Conservation (phyloP, 257 asterid species). For the Plantago ovata region DNA sequence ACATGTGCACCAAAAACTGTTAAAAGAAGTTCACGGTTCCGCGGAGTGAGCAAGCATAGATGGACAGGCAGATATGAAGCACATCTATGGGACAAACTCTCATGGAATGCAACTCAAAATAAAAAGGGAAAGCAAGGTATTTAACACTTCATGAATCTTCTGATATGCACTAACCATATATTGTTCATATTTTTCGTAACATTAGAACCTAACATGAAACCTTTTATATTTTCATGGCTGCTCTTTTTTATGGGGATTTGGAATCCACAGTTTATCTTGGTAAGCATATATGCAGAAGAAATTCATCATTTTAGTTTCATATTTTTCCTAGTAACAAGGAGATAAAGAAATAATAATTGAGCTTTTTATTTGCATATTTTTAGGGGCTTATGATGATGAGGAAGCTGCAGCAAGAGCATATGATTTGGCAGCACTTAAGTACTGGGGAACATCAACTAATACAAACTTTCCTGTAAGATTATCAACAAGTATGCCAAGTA, state of each 20-base stretch:
- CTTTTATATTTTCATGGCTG: conserved; percentile 5
- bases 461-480: conserved; percentile 39
- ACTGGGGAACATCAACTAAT: conserved; percentile 48
- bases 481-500: background rate
- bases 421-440: conserved; percentile 51
- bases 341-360: background rate
- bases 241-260: background rate
- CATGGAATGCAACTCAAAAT: conserved; percentile 25
- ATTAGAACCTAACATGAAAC: background rate
- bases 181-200: background rate
- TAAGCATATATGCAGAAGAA: too few relatives aligned
- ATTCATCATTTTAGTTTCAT: too few relatives aligned
- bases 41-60: conserved; percentile 37
- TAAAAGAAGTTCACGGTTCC: conserved; percentile 45
- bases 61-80: conserved; percentile 49
- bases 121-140: conserved; percentile 26
- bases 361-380: background rate
- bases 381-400: conserved; percentile 54
- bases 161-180: background rate
- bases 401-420: conserved; percentile 60
- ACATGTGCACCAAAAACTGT: conserved; percentile 24
- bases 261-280: conserved; percentile 47
- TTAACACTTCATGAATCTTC: background rate
- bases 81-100: conserved; percentile 46
- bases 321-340: background rate